Conservation (phyloP, 208 protist genomes). For the Leishmania arabica region DNA sequence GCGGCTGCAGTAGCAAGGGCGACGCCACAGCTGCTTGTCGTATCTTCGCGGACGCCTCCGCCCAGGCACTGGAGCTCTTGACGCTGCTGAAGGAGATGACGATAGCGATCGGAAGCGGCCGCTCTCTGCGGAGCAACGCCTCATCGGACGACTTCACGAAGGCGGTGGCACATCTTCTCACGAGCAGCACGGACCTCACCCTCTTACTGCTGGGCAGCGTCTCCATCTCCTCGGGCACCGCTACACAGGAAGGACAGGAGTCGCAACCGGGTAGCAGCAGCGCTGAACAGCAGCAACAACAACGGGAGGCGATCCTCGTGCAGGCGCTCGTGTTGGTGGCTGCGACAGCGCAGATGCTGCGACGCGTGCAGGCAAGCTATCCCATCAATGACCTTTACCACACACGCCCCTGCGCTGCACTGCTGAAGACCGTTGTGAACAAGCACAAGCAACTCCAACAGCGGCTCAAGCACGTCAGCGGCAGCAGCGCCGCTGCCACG, state of each 20-base stretch:
- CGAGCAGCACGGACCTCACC: slow-evolving; percentile 22
- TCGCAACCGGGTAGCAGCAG: background rate
- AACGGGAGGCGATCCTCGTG: slow-evolving; percentile 25
- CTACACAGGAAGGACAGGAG: background rate
- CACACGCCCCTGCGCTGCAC: slow-evolving; percentile 49
- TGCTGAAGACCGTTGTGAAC: slow-evolving; percentile 48
- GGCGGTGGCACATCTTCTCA: slow-evolving; percentile 51
- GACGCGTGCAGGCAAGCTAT: slow-evolving; percentile 36
- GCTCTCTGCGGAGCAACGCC: slow-evolving; percentile 32
- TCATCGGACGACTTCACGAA: slow-evolving; percentile 43
- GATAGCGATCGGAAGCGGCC: slow-evolving; percentile 29
- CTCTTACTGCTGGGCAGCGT: slow-evolving; percentile 17
- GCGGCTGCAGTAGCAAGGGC: background rate
- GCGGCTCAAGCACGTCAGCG: background rate
- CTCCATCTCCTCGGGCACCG: background rate
- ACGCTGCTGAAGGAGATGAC: slow-evolving; percentile 35
- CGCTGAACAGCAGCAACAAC: background rate
- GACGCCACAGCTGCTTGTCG: background rate
- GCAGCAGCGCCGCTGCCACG: background rate
- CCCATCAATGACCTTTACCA: slow-evolving; percentile 25
- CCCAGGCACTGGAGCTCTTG: slow-evolving; percentile 33
- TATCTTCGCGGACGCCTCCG: slow-evolving; percentile 3
- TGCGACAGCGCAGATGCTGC: slow-evolving; percentile 44
- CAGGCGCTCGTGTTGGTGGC: slow-evolving; percentile 43
- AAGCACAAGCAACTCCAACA: slow-evolving; percentile 42